phyloP scores from a whole-genome alignment of 768 basidiomycete species.

The Boletus rex-veris region DNA sequence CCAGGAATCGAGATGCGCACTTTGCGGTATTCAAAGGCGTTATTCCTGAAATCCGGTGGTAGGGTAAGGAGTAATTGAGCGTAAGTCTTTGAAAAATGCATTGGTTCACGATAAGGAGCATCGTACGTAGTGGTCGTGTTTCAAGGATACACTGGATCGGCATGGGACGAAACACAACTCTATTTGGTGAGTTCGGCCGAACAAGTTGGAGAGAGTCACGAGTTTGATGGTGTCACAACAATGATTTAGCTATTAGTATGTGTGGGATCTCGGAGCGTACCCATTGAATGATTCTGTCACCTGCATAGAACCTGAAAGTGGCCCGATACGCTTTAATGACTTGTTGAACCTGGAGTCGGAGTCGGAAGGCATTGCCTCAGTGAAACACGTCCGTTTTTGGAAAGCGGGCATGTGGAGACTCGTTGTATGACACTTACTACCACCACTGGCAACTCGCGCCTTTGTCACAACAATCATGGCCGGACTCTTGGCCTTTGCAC shows the following conservation, averaged over 20 bases:
- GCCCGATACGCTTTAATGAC: no score
- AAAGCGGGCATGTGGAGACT: constrained; percentile 4
- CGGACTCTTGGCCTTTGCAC: constrained; percentile 5
- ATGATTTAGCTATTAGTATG: no score
- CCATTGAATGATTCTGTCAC: no score
- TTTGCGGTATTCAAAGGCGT: constrained; percentile 82
- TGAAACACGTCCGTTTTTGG: constrained; percentile 9
- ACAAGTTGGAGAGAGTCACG: no score
- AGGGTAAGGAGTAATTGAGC: constrained; percentile 57
- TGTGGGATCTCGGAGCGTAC: no score
- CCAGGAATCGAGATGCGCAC: constrained; percentile 31
- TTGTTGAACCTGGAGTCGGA: no score
- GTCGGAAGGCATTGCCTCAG: no score
- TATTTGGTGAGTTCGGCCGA: no score
- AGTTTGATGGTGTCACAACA: no score
- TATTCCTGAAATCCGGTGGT: constrained; percentile 72
- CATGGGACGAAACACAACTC: not conserved
- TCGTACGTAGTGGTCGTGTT: not conserved
- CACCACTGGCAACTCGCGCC: not conserved
- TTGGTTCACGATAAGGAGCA: constrained; percentile 24
- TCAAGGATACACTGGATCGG: not conserved
- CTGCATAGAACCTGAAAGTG: no score
- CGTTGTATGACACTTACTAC: not conserved
- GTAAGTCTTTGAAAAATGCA: constrained; percentile 78
- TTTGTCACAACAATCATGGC: constrained; percentile 15